Base-by-base conservation (phyloP, 2,329 filamentous ascomycete genomes). In the Xylaria sp. region DNA sequence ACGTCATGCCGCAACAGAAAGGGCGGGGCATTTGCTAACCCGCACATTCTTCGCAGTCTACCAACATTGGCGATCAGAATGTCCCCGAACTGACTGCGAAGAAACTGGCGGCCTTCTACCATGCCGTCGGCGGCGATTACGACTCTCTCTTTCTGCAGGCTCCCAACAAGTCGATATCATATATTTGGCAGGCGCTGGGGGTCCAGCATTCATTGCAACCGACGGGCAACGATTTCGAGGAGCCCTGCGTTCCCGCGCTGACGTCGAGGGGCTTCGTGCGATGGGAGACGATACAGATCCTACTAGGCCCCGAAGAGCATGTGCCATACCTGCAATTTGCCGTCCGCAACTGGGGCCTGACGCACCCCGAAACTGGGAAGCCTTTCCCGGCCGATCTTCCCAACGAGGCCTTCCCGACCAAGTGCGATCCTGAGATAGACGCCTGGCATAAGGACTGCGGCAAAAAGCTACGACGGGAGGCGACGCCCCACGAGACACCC, bases 281-380 rank as follows among this genome's bases (percentile, higher is more conserved):
- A 70, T 99, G 93, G 93, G 89, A 96, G 76, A 91, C 90, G 0
- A 89, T 97, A 50, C 91, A 97, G 74, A 82, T 96, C 19, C 77
- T 97, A 34, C 82, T 97, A 1, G 90, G 87, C 1, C 94, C 94
- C 0, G 88, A 94, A 63, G 90, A 95, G 65, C 92, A 97, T 74
- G 89, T 92, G 1, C 85, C 85, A 0, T 93, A 92, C 64, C 72
- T 99, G 20, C 91, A 94, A 65, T 87, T 84, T 65, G 91, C 92
- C 0, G 89, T 96, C 2, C 81, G 82, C 56, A 79, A 89, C 59
- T 97, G 92, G 82, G 80, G 85, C 34, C 80, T 97, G 54, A 83
- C 82, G 55, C 85, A 95, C 65, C 89, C 89, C 0, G 83, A 85
- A 40, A 91, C 92, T 0, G 86, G 89, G 39, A 83, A 86, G 52